Percentiles rank a stretch among this genome's conserved stretches.
Evolutionary conservation across 192 early-diverging fungal genomes (phyloP).

Genomic region (Chytriomyces hyalinus): DNA sequence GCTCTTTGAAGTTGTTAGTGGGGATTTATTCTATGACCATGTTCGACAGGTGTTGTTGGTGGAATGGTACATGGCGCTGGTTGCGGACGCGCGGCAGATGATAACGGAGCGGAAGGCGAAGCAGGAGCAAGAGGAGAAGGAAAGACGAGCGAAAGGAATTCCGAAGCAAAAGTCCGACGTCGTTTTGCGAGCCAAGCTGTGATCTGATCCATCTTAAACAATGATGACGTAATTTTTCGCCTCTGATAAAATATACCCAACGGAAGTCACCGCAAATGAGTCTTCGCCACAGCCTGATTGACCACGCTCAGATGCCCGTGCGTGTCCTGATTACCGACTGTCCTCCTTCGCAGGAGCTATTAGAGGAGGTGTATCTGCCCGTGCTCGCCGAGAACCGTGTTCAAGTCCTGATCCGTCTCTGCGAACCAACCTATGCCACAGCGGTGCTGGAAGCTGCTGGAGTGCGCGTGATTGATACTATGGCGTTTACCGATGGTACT

Average conservation of each 20-base stretch:
- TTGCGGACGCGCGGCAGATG: slow-evolving; percentile 7
- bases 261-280: too few relatives aligned
- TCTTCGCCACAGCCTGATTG: slow-evolving; percentile 11
- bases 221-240: background rate
- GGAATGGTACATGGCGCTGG: slow-evolving; percentile 34
- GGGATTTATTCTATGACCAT: slow-evolving; percentile 22
- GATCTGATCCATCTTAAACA: background rate
- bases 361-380: slow-evolving; percentile 22
- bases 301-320: background rate
- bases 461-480: slow-evolving; percentile 78
- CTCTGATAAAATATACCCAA: too few relatives aligned
- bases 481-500: slow-evolving; percentile 81
- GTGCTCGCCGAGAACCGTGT: slow-evolving; percentile 50
- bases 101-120: background rate
- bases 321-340: slow-evolving; percentile 40
- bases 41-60: slow-evolving; percentile 26
- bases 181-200: too few relatives aligned
- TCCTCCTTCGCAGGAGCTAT: slow-evolving; percentile 17
- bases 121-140: background rate
- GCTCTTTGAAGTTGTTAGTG: slow-evolving; percentile 31
- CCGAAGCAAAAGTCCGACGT: too few relatives aligned
- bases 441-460: slow-evolving; percentile 62
- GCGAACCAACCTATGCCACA: slow-evolving; percentile 77
- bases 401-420: slow-evolving; percentile 81
- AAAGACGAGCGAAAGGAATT: background rate